Conservation (phyloP, 1,284 basidiomycete species). For the Tausonia pullulans region DNA sequence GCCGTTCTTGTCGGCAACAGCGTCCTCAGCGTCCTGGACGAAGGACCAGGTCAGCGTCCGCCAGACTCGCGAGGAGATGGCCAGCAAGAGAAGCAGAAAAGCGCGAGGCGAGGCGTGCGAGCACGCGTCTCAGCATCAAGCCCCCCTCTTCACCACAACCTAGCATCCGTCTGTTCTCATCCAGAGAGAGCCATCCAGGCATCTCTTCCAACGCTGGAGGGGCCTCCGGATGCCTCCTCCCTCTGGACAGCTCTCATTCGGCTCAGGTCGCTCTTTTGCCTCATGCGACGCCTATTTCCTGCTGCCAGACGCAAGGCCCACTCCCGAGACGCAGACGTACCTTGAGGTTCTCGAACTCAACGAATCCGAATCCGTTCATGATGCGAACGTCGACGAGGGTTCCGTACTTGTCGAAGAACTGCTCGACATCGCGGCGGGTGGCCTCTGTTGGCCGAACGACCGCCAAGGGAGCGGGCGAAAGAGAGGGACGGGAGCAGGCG, state of each 20-base stretch:
- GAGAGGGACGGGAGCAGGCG: not conserved
- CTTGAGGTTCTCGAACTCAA: slow-evolving; percentile 78
- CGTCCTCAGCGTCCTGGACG: slow-evolving; percentile 78
- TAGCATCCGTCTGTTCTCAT: too few relatives aligned
- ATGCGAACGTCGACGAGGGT: slow-evolving; percentile 80
- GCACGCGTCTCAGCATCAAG: too few relatives aligned
- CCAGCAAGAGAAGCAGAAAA: not conserved
- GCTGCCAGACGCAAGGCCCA: not conserved
- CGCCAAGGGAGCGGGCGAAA: not conserved
- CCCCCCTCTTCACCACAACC: too few relatives aligned
- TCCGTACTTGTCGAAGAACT: slow-evolving; percentile 78
- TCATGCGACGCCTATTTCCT: not conserved
- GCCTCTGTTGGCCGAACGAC: not conserved
- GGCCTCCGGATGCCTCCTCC: not conserved
- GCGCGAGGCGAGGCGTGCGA: not conserved
- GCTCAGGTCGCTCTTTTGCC: not conserved
- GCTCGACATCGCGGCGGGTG: slow-evolving; percentile 27
- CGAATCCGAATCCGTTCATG: slow-evolving; percentile 91
- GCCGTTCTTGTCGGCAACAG: slow-evolving; percentile 70
- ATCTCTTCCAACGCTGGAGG: too few relatives aligned
- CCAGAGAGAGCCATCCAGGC: too few relatives aligned
- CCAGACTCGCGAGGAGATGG: not conserved
- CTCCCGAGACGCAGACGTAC: slow-evolving; percentile 32
- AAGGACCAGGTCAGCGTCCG: not conserved
- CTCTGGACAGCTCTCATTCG: not conserved